Evolutionary conservation across 768 basidiomycete genomes (phyloP).

Genomic region (Cyclocybe aegerita): DNA sequence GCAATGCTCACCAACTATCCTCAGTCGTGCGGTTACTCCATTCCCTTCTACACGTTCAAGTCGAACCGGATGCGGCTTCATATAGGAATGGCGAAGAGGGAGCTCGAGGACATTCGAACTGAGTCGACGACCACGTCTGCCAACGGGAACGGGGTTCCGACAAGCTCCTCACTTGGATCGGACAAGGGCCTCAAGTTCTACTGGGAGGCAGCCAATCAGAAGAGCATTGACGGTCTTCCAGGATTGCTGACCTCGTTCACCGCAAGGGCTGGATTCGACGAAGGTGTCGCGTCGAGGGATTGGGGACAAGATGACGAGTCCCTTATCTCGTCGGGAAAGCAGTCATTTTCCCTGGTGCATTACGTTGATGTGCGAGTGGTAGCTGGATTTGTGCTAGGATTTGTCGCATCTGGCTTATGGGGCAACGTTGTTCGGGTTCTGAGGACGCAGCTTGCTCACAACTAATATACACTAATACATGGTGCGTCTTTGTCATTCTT

Average conservation of each 20-base stretch:
- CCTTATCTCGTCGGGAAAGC: not conserved
- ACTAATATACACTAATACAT: no score
- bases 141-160: not conserved
- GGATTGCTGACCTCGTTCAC: conserved; percentile 12
- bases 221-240: conserved; percentile 21
- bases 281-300: conserved; percentile 4
- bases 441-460: no score
- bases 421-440: not conserved
- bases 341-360: not conserved
- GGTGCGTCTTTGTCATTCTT: no score
- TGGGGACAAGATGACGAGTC: conserved; percentile 17
- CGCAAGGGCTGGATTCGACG: conserved; percentile 12
- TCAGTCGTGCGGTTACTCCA: conserved; percentile 60
- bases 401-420: conserved; percentile 10
- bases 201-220: conserved; percentile 32
- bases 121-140: conserved; percentile 6
- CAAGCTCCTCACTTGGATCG: conserved; percentile 10
- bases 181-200: conserved; percentile 48
- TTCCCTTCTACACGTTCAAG: conserved; percentile 54
- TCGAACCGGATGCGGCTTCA: conserved; percentile 48
- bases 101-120: conserved; percentile 33
- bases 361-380: conserved; percentile 10
- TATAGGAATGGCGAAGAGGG: conserved; percentile 32
- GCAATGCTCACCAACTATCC: not conserved
- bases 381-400: conserved; percentile 9